These are phyloP conservation scores for Dentipellis fragilis DNA, from an alignment of 768 basidiomycete genomes.

Conservation along the genomic window DNA sequence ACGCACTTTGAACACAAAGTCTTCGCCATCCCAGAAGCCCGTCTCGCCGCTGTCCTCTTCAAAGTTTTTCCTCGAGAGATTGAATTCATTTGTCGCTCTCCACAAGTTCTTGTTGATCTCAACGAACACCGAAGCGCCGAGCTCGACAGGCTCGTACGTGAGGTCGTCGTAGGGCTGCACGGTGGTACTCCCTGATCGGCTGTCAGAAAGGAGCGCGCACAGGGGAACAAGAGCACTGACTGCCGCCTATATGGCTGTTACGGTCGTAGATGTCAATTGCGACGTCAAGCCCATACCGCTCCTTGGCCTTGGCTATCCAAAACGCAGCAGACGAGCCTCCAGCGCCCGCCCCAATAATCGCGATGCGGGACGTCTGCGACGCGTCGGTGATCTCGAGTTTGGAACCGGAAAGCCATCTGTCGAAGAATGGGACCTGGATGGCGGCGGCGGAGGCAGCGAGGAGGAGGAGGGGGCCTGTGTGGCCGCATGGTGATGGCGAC, in stretches of 20 bases:
- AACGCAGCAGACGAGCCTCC: conserved; percentile 77
- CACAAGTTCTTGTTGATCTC: conserved; percentile 57
- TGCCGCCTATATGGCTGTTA: conserved; percentile 68
- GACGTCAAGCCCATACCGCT: conserved; percentile 56
- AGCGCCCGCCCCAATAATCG: conserved; percentile 87
- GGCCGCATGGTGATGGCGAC: conserved; percentile 3
- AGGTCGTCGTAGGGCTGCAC: conserved; percentile 64
- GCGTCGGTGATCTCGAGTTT: not conserved
- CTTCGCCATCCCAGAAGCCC: conserved; percentile 78
- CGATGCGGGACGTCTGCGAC: conserved; percentile 36
- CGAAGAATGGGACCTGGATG: conserved; percentile 41
- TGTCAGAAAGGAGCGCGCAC: not conserved
- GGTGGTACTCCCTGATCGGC: conserved; percentile 55
- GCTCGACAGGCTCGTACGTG: conserved; percentile 54
- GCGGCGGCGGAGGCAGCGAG: conserved; percentile 18
- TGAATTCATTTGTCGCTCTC: conserved; percentile 76
- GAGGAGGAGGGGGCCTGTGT: conserved; percentile 13
- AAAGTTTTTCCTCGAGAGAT: conserved; percentile 43
- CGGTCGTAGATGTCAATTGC: conserved; percentile 83
- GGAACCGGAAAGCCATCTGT: not conserved
- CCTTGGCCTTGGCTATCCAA: conserved; percentile 73
- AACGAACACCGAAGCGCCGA: conserved; percentile 88
- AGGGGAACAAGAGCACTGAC: conserved; percentile 38
- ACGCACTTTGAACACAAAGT: conserved; percentile 56
- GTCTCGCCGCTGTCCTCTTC: conserved; percentile 38